Evolutionary conservation across 1,284 basidiomycete genomes (phyloP).

Genomic region (Lignosus rhinocerotis): DNA sequence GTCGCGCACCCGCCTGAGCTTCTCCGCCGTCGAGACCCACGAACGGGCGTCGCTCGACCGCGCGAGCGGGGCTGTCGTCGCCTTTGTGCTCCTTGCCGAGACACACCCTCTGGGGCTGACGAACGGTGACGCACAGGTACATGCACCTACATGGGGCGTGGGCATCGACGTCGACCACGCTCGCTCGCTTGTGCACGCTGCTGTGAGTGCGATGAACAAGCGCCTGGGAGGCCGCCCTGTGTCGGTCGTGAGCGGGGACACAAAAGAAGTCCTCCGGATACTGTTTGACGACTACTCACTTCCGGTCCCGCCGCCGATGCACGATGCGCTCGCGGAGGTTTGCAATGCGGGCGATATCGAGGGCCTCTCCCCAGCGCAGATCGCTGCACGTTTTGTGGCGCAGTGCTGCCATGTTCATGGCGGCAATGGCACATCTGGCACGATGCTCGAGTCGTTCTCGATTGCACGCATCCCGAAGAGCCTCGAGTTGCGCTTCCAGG

Average conservation of each 20-base stretch:
- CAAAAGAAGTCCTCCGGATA: slow-evolving; percentile 6
- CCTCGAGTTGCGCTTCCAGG: slow-evolving; percentile 55
- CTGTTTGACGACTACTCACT: slow-evolving; percentile 68
- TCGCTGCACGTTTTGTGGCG: slow-evolving; percentile 59
- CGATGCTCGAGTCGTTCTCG: slow-evolving; percentile 57
- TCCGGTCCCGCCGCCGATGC: slow-evolving; percentile 59
- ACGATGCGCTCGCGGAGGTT: neutral
- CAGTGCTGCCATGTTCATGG: slow-evolving; percentile 55
- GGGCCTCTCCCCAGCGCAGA: slow-evolving; percentile 84
- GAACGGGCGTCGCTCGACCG: slow-evolving; percentile 92
- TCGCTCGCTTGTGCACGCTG: slow-evolving; percentile 89
- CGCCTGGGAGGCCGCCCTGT: slow-evolving; percentile 6
- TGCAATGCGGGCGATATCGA: slow-evolving; percentile 30
- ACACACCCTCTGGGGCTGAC: slow-evolving; percentile 48
- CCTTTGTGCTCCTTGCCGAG: slow-evolving; percentile 87
- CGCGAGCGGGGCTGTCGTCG: slow-evolving; percentile 84
- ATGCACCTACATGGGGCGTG: slow-evolving; percentile 89
- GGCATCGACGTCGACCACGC: slow-evolving; percentile 94
- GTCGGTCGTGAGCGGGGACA: slow-evolving; percentile 3
- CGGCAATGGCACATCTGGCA: slow-evolving; percentile 42
- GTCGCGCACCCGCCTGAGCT: slow-evolving; percentile 76
- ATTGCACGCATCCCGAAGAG: slow-evolving; percentile 51
- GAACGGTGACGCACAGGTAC: slow-evolving; percentile 48
- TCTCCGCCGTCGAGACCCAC: slow-evolving; percentile 88
- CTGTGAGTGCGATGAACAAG: slow-evolving; percentile 86